These are phyloP conservation scores for Margaritispora aquatica DNA, from an alignment of 495 filamentous ascomycete genomes.

Conservation along the genomic window DNA sequence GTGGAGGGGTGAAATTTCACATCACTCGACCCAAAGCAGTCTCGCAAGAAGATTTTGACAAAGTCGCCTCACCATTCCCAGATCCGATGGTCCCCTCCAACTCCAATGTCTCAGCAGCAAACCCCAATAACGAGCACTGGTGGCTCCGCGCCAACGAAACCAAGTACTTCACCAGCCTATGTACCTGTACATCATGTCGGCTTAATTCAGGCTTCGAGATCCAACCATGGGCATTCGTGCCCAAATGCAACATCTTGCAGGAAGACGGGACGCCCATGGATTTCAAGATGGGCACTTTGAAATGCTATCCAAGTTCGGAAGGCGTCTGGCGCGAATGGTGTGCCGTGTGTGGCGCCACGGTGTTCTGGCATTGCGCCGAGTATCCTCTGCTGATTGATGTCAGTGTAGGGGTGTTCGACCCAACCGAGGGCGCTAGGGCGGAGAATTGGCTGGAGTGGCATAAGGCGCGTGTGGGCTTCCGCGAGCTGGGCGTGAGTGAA, in stretches of 20 bases:
- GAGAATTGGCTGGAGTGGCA: constrained; percentile 53
- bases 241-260: constrained; percentile 52
- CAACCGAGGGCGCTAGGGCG: constrained; percentile 39
- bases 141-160: constrained; percentile 35
- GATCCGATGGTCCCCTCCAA: constrained; percentile 48
- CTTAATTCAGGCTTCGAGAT: constrained; percentile 58
- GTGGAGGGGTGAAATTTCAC: constrained; percentile 39
- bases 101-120: constrained; percentile 21
- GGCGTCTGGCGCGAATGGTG: constrained; percentile 60
- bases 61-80: constrained; percentile 41
- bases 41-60: constrained; percentile 32
- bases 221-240: constrained; percentile 63
- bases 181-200: constrained; percentile 58
- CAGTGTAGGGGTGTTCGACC: constrained; percentile 53
- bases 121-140: constrained; percentile 44
- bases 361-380: constrained; percentile 57
- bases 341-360: constrained; percentile 53
- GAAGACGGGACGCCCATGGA: constrained; percentile 32
- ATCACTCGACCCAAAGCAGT: constrained; percentile 29
- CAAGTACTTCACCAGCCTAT: constrained; percentile 61
- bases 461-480: constrained; percentile 50
- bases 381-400: constrained; percentile 59
- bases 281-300: constrained; percentile 43
- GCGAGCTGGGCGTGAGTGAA: constrained; percentile 47
- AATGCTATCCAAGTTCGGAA: constrained; percentile 45